phyloP scores from a whole-genome alignment of 2,329 filamentous ascomycete genomes.

The Colletotrichum kahawae region DNA sequence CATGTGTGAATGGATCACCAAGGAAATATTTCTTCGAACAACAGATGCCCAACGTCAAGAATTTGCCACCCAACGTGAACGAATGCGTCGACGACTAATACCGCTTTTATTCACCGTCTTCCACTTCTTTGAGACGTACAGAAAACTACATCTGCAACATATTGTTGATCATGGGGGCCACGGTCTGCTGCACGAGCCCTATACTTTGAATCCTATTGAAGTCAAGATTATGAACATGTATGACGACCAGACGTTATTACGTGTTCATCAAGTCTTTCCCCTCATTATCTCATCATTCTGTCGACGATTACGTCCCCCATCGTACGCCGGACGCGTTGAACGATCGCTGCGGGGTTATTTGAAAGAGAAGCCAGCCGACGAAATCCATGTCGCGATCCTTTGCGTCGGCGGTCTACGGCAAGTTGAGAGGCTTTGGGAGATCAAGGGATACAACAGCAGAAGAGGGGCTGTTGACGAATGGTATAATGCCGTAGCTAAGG shows the following conservation, averaged over 20 bases:
- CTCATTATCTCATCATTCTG: constrained; percentile 69
- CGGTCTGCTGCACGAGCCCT: constrained; percentile 57
- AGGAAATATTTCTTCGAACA: constrained; percentile 66
- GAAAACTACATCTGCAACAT: constrained; percentile 62
- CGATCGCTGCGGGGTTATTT: constrained; percentile 67
- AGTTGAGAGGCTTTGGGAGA: constrained; percentile 69
- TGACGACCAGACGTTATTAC: constrained; percentile 65
- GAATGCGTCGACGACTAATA: constrained; percentile 69
- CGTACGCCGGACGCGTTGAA: constrained; percentile 68
- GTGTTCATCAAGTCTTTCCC: constrained; percentile 69
- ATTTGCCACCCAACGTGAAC: constrained; percentile 65
- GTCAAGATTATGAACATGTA: constrained; percentile 67
- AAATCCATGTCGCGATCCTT: constrained; percentile 65
- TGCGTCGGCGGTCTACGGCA: constrained; percentile 66
- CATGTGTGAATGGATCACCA: constrained; percentile 69
- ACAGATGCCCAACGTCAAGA: constrained; percentile 59
- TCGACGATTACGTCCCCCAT: constrained; percentile 65
- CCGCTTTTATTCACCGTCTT: constrained; percentile 70
- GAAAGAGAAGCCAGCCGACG: constrained; percentile 65
- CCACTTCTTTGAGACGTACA: constrained; percentile 71
- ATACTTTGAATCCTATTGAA: constrained; percentile 68
- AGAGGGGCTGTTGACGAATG: constrained; percentile 64
- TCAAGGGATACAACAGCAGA: constrained; percentile 67
- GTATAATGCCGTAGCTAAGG: constrained; percentile 58
- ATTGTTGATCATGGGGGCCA: constrained; percentile 56